Conservation (phyloP, 768 basidiomycete genomes). For the Boletellus emodensis region DNA sequence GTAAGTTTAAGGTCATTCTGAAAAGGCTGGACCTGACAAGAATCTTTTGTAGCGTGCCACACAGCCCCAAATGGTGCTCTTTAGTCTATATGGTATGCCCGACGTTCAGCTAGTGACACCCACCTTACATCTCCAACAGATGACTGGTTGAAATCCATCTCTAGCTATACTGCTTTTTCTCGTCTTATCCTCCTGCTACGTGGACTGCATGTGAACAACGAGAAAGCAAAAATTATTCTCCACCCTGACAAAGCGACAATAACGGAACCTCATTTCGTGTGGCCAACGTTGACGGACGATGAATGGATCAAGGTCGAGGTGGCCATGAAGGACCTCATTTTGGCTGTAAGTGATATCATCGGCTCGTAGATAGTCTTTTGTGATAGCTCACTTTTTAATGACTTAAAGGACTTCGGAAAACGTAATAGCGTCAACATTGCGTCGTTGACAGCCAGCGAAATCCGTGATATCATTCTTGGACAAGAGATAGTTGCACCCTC, state of each 20-base stretch:
- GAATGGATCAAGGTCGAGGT: conserved; percentile 99
- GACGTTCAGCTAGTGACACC: not conserved
- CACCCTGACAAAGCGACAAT: conserved; percentile 97
- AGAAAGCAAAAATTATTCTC: conserved; percentile 97
- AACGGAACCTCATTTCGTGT: conserved; percentile 96
- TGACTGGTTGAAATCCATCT: conserved; percentile 99
- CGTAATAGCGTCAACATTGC: conserved; percentile 99
- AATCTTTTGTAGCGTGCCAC: conserved; percentile 66
- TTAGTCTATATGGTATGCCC: conserved; percentile 82
- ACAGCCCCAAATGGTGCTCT: conserved; percentile 98
- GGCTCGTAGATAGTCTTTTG: not conserved
- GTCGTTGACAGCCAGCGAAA: conserved; percentile 92
- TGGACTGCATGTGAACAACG: conserved; percentile 97
- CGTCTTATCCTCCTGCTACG: conserved; percentile 95
- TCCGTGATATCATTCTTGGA: conserved; percentile 96
- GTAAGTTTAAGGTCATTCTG: conserved; percentile 33
- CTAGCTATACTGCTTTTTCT: conserved; percentile 98
- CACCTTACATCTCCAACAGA: conserved; percentile 42
- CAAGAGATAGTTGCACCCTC: conserved; percentile 97
- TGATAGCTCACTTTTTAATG: conserved; percentile 14
- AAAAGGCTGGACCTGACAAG: not conserved
- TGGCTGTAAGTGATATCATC: conserved; percentile 51
- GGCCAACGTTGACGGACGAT: conserved; percentile 89
- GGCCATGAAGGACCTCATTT: conserved; percentile 95
- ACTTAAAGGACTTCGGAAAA: conserved; percentile 96